Evolutionary conservation across 176 grass and related monocot species (phyloP).

Genomic region (Triticum timopheevii): DNA sequence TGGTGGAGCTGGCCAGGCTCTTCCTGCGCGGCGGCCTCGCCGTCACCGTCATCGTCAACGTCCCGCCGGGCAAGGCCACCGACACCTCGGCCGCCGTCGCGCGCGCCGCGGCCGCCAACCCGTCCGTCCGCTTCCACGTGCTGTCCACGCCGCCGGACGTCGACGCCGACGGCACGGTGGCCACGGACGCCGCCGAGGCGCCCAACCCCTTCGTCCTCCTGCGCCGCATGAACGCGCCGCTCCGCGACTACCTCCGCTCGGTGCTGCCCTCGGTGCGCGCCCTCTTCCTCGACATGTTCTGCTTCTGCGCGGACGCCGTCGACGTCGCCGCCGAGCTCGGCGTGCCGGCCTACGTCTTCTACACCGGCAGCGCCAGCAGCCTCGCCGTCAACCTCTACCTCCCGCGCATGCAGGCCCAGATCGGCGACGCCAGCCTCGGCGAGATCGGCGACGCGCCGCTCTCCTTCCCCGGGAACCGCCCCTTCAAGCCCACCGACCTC

Average conservation of each 20-base stretch:
- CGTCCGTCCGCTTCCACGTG: slow-evolving; percentile 45
- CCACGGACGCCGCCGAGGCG: background rate
- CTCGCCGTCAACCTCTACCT: slow-evolving; percentile 4
- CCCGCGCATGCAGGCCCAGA: slow-evolving; percentile 11
- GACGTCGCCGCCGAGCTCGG: slow-evolving; percentile 7
- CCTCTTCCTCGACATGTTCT: slow-evolving; percentile 9
- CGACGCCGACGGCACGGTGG: background rate
- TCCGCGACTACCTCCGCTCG: slow-evolving; percentile 11
- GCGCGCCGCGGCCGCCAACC: slow-evolving; percentile 29
- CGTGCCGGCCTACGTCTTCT: slow-evolving; percentile 3
- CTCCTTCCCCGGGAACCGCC: background rate
- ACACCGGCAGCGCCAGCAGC: slow-evolving; percentile 12
- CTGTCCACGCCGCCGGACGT: slow-evolving; percentile 21
- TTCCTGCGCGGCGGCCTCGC: slow-evolving; percentile 35
- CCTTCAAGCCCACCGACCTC: slow-evolving; percentile 6
- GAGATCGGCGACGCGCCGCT: slow-evolving; percentile 12
- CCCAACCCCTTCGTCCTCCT: background rate
- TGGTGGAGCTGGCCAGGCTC: slow-evolving; percentile 55
- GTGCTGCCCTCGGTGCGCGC: background rate
- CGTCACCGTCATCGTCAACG: slow-evolving; percentile 30
- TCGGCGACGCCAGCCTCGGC: background rate
- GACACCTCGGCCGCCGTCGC: slow-evolving; percentile 24
- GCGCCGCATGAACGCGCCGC: slow-evolving; percentile 11
- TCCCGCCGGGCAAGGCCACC: slow-evolving; percentile 13
- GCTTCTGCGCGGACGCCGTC: slow-evolving; percentile 18